phyloP scores from a whole-genome alignment of 2,329 filamentous ascomycete genomes.

The Penicillium sp. region DNA sequence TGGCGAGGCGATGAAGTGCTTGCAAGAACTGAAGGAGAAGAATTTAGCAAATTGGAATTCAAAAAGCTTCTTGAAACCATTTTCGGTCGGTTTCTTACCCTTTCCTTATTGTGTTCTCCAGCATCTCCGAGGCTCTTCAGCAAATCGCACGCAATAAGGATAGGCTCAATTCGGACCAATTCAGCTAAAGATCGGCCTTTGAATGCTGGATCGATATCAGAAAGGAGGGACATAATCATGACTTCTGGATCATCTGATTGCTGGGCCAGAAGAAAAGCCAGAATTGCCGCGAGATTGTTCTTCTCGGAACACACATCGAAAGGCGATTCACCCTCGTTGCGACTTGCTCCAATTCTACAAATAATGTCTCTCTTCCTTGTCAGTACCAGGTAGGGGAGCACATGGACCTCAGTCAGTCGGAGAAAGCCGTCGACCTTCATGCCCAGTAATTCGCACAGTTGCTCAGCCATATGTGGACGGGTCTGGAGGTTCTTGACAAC shows the following conservation, averaged over 20 bases:
- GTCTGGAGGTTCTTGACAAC: conserved; percentile 75
- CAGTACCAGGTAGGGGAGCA: conserved; percentile 79
- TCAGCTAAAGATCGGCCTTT: conserved; percentile 59
- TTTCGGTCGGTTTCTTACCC: conserved; percentile 45
- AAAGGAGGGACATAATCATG: conserved; percentile 62
- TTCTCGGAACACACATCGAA: conserved; percentile 59
- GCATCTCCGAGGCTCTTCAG: conserved; percentile 73
- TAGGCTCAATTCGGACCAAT: conserved; percentile 68
- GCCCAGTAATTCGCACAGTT: conserved; percentile 73
- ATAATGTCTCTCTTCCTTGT: conserved; percentile 72
- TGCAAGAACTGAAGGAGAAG: conserved; percentile 38
- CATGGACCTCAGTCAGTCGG: conserved; percentile 68
- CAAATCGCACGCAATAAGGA: conserved; percentile 71
- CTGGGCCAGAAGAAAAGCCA: conserved; percentile 55
- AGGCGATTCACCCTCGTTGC: conserved; percentile 45
- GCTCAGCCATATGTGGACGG: conserved; percentile 73
- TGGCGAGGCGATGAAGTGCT: conserved; percentile 47
- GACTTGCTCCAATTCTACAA: conserved; percentile 69
- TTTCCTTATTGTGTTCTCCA: conserved; percentile 45
- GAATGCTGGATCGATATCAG: conserved; percentile 65
- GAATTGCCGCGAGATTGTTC: conserved; percentile 53
- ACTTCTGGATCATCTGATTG: conserved; percentile 59
- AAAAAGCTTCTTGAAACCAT: neutral
- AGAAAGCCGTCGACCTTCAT: conserved; percentile 71
- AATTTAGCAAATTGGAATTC: neutral